Evolutionary conservation across 306 rosid species (phyloP).

Genomic region (Oemleria cerasiformis): DNA sequence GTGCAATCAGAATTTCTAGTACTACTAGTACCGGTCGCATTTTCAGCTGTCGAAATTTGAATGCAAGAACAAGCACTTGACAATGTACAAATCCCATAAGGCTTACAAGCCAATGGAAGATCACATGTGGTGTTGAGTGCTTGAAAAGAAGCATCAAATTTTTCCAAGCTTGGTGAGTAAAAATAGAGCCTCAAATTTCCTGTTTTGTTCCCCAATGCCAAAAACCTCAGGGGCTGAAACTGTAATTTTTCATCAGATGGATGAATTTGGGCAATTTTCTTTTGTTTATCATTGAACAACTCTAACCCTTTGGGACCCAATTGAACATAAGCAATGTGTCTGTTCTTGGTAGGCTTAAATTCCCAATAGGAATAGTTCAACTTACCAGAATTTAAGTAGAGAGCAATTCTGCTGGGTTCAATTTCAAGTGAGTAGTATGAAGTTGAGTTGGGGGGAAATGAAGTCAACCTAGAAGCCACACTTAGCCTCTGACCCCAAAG

Average conservation of each 20-base stretch:
- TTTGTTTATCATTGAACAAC: slow-evolving; percentile 45
- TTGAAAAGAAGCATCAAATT: slow-evolving; percentile 71
- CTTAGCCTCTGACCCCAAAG: slow-evolving; percentile 81
- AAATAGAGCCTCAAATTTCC: slow-evolving; percentile 79
- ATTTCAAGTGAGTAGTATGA: slow-evolving; percentile 69
- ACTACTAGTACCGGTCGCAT: not conserved
- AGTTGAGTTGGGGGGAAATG: slow-evolving; percentile 50
- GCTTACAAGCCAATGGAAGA: slow-evolving; percentile 75
- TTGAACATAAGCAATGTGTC: slow-evolving; percentile 56
- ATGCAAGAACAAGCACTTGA: slow-evolving; percentile 75
- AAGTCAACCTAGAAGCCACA: slow-evolving; percentile 69
- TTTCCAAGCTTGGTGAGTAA: slow-evolving; percentile 47
- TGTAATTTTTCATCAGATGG: slow-evolving; percentile 19
- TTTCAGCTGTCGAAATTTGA: slow-evolving; percentile 29
- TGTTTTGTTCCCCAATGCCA: slow-evolving; percentile 68
- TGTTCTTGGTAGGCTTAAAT: slow-evolving; percentile 64
- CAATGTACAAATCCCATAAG: slow-evolving; percentile 77
- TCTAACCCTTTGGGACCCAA: slow-evolving; percentile 56
- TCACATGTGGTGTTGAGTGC: slow-evolving; percentile 82
- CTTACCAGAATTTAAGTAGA: slow-evolving; percentile 53
- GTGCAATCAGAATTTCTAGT: slow-evolving; percentile 30
- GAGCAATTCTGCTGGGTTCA: slow-evolving; percentile 50
- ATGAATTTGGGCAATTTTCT: slow-evolving; percentile 73
- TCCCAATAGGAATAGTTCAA: slow-evolving; percentile 85
- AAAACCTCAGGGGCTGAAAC: slow-evolving; percentile 48